phyloP scores from a whole-genome alignment of 257 asterid species.

The Datura wrightii region DNA sequence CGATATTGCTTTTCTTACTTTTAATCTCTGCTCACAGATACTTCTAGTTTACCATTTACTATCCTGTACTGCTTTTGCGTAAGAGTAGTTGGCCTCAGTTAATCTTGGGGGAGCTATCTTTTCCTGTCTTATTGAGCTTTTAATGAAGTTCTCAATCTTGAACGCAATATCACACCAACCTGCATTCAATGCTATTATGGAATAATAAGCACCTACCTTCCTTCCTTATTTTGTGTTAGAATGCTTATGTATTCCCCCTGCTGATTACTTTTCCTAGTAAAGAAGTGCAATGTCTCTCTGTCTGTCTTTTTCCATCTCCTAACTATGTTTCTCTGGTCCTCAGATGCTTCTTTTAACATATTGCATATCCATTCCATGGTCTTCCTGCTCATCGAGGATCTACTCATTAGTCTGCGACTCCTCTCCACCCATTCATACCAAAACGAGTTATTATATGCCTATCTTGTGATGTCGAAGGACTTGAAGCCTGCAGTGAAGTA shows the following conservation, averaged over 20 bases:
- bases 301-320: background rate
- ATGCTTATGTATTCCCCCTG: background rate
- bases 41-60: background rate
- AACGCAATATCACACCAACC: background rate
- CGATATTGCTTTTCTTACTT: background rate
- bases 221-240: background rate
- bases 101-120: background rate
- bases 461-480: background rate
- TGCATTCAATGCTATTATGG: background rate
- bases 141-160: background rate
- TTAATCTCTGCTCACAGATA: background rate
- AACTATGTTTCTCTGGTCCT: background rate
- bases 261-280: background rate
- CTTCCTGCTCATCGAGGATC: background rate
- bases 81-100: background rate
- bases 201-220: background rate
- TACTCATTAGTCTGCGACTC: background rate
- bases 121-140: background rate
- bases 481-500: background rate
- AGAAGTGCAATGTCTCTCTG: background rate
- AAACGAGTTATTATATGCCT: background rate
- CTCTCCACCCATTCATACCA: background rate
- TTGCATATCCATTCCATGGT: background rate
- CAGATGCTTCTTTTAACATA: background rate
- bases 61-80: background rate